Evolutionary conservation across 805 yeast genomes (phyloP), one percentile per base, ranked within the genome.

Genomic region (Kuraishia piskuri): DNA sequence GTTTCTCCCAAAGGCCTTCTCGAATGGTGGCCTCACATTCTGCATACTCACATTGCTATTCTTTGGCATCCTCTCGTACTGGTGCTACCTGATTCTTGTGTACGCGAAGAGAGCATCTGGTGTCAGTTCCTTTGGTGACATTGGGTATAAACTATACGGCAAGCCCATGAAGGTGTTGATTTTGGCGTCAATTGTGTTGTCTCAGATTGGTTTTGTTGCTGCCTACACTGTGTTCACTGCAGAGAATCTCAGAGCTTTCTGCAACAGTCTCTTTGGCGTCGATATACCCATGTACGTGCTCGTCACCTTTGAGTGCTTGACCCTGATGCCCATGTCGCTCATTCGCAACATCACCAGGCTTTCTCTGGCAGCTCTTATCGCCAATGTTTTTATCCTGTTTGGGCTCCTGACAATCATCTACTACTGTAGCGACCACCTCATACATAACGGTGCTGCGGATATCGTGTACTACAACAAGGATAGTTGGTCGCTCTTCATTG

Each of bases 191-290:
- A 77, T 88, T 53, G 79, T 85, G 12, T 60, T 86, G 14, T 83
- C 92, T 0, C 95, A 88, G 64, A 69, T 88, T 54, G 95, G 95
- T 0, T 88, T 88, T 63, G 86, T 86, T 9, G 88, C 88, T 17
- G 89, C 94, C 0, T 88, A 88, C 64, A 83, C 86, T 58, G 88
- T 88, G 1, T 88, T 88, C 67, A 86, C 92, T 0, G 80, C 88
- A 1, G 86, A 85, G 56, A 88, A 87, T 63, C 61, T 87, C 26
- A 71, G 75, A 46, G 90, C 92, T 0, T 86, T 88, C 61, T 53
- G 80, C 2, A 61, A 61, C 5, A 83, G 82, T 61, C 74, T 82
- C 1, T 71, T 80, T n/a, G 68, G 71, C 2, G 56, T 66, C 10
- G 61, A 74, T 2, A 54, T 76, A 1, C 65, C 75, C 8, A 68